A percentile compares a stretch with the other conserved stretches of the same genome.
Conservation (phyloP, 164 flowering plant species). For the Saururus chinensis region DNA sequence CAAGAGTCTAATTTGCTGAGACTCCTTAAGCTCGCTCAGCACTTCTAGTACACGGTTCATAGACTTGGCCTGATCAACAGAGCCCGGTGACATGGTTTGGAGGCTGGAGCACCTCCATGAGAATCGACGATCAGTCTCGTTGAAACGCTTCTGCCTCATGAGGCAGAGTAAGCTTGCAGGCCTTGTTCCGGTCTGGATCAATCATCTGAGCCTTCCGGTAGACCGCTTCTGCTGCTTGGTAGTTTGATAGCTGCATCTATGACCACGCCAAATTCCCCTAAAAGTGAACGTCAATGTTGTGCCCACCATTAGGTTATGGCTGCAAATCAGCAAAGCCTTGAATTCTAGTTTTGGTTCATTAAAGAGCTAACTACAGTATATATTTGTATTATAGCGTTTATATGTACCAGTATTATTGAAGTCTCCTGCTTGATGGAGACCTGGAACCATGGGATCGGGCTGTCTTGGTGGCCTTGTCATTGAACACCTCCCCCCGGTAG, state of each 20-base stretch:
- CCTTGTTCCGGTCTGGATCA: slow-evolving; percentile 80
- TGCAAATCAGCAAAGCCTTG: not conserved
- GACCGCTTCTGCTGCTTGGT: slow-evolving; percentile 63
- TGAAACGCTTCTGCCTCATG: slow-evolving; percentile 40
- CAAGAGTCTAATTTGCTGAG: slow-evolving; percentile 1
- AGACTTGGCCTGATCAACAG: slow-evolving; percentile 24
- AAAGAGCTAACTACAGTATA: too few relatives aligned
- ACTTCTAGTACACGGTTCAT: slow-evolving; percentile 50
- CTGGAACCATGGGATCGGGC: slow-evolving; percentile 88
- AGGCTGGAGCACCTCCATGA: slow-evolving; percentile 48
- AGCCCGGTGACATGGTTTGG: slow-evolving; percentile 23
- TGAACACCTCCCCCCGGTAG: slow-evolving; percentile 74
- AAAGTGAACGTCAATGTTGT: too few relatives aligned
- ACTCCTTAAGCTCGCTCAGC: slow-evolving; percentile 33
- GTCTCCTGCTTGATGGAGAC: slow-evolving; percentile 81
- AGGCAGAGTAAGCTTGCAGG: slow-evolving; percentile 64
- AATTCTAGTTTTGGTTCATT: too few relatives aligned
- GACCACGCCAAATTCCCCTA: slow-evolving; percentile 98
- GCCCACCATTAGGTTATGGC: too few relatives aligned
- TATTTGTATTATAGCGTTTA: not conserved
- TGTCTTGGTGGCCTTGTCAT: slow-evolving; percentile 76
- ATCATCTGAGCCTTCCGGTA: slow-evolving; percentile 72
- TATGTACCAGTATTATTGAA: slow-evolving; percentile 68
- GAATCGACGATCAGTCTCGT: slow-evolving; percentile 41
- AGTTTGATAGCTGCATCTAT: slow-evolving; percentile 74